Evolutionary conservation across 345 rosid genomes (phyloP), one percentile per base, ranked within the genome.

Genomic region (Cardamine occulta): DNA sequence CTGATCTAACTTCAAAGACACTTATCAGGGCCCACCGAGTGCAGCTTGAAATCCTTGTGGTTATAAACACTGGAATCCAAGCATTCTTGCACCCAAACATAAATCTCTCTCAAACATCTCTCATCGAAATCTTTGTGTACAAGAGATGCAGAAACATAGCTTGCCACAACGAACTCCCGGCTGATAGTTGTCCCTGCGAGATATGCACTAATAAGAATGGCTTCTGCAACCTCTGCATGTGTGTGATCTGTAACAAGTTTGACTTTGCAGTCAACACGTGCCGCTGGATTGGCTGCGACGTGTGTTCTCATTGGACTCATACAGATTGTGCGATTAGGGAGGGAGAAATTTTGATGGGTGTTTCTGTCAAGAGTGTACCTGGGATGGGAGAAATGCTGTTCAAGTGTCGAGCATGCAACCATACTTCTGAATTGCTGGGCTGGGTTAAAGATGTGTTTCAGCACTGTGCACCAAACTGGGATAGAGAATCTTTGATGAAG

Each of bases 361-460:
- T 88, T 49, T 86, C 96, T 72, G 82, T 82, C 23, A 93, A 89
- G 84, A 89, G 77, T 68, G 89, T 85, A 61, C 82, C 84, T 1
- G 90, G 89, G 48, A 88, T 84, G 26, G 80, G 86, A 53, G 99
- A 96, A 73, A 96, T 96, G 98, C 86, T 89, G 76, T 93, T 96
- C 80, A 76, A 78, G 68, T 96, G 98, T 68, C 81, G 89, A 80
- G 97, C 97, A 9, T 93, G 98, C 82, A 89, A 91, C 82, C 83
- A 87, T 45, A 89, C 98, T 40, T 96, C 97, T 39, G 99, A 93
- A 84, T 84, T 93, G 52, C 84, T 96, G 29, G 98, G 99, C 7
- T 96, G 96, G 98, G 99, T 88, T 24, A 96, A 93, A 81, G 97
- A 96, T 78, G 98, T 93, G 65, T 96, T 96, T 82, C 96, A 87